Percentiles rank a stretch among this genome's conserved stretches.
Evolutionary conservation across 2,329 filamentous ascomycete genomes (phyloP).

Genomic region (Monilinia polystroma): DNA sequence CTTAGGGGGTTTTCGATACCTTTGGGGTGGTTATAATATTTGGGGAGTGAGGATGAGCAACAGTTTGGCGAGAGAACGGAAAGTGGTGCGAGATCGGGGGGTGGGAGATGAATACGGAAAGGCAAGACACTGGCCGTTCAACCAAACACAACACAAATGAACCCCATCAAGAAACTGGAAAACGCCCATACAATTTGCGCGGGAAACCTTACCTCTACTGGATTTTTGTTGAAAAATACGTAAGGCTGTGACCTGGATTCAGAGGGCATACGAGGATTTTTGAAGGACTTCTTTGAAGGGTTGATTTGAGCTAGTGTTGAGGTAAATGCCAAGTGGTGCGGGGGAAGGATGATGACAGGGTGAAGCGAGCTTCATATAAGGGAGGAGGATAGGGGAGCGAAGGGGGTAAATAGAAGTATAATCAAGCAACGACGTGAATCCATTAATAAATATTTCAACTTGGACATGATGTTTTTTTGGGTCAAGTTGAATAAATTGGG

Average conservation of each 20-base stretch:
- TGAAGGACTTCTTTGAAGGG: background rate
- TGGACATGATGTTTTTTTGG: background rate
- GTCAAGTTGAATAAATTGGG: no score
- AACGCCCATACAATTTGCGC: constrained; percentile 4
- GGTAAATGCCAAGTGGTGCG: no score
- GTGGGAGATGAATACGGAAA: background rate
- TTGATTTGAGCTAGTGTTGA: background rate
- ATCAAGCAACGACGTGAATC: background rate
- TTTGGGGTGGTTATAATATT: background rate
- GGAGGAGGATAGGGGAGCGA: no score
- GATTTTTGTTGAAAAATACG: background rate
- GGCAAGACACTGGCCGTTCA: background rate
- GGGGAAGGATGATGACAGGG: no score
- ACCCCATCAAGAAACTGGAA: background rate
- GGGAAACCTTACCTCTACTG: constrained; percentile 11
- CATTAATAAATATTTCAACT: background rate
- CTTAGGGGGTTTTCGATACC: constrained; percentile 1
- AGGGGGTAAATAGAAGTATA: background rate
- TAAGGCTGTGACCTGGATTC: constrained; percentile 18
- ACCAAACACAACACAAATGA: background rate
- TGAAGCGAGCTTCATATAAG: background rate
- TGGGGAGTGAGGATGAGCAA: background rate
- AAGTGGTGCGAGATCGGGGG: background rate
- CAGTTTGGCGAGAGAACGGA: background rate
- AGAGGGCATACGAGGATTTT: constrained; percentile 10